Percentiles rank a stretch among this genome's conserved stretches.
These are phyloP conservation scores for Ensete ventricosum DNA, from an alignment of 176 grass and related monocot species.

Conservation along the genomic window DNA sequence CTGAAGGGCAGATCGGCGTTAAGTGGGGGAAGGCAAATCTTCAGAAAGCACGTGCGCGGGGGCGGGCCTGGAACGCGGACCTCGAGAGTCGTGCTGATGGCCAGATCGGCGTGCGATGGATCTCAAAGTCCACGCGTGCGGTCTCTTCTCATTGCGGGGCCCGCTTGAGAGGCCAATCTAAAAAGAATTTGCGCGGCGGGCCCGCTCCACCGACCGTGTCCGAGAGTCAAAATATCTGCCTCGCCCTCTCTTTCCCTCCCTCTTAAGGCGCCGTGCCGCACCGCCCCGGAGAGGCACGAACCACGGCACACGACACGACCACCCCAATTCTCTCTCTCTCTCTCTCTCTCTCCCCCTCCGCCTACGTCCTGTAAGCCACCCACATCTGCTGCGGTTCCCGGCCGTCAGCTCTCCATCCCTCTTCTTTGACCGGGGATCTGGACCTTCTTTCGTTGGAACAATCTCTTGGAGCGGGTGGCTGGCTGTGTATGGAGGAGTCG, in stretches of 20 bases:
- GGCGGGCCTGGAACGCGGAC: not conserved
- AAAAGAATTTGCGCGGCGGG: not conserved
- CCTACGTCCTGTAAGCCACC: too few relatives aligned
- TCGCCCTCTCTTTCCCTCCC: not conserved
- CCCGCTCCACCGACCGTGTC: not conserved
- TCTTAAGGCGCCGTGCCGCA: not conserved
- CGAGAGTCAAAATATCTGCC: not conserved
- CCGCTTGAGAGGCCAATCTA: too few relatives aligned
- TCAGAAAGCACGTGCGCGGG: not conserved
- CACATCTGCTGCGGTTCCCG: not conserved
- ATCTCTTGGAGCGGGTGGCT: not conserved
- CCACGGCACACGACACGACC: not conserved
- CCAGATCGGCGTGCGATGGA: not conserved
- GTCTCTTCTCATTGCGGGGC: not conserved
- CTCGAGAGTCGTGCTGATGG: not conserved
- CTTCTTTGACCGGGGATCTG: not conserved
- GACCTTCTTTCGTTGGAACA: not conserved
- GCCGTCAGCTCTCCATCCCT: not conserved
- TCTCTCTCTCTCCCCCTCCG: not conserved
- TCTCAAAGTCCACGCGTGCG: not conserved
- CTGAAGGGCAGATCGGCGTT: too few relatives aligned
- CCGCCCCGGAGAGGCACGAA: not conserved
- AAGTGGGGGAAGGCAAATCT: too few relatives aligned
- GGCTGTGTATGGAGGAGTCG: not conserved
- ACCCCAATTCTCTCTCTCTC: not conserved